Conservation (phyloP, 208 protist species). For the Leishmania tarentolae region DNA sequence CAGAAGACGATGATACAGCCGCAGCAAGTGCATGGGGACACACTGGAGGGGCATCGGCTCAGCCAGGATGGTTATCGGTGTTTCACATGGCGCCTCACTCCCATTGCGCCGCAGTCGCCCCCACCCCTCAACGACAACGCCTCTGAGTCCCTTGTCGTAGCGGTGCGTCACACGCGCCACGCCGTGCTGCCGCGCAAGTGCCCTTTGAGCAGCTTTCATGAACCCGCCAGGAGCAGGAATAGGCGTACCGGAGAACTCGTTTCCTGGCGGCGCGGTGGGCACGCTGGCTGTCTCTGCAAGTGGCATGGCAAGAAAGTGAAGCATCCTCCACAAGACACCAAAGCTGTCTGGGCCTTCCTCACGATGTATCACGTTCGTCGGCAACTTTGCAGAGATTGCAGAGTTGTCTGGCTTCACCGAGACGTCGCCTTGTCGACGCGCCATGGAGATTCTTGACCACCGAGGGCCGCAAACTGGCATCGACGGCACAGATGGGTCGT, state of each 20-base stretch:
- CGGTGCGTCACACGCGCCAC: constrained; percentile 1
- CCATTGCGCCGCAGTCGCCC: background rate
- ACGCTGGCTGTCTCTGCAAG: background rate
- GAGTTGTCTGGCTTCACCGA: background rate
- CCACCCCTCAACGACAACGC: constrained; percentile 13
- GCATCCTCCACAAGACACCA: constrained; percentile 7
- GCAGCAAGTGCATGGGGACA: constrained; percentile 6
- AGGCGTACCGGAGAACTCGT: background rate
- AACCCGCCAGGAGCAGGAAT: constrained; percentile 5
- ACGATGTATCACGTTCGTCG: constrained; percentile 1
- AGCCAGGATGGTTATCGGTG: background rate
- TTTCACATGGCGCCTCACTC: background rate
- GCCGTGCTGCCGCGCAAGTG: constrained; percentile 8
- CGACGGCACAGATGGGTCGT: background rate
- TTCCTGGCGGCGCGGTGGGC: background rate
- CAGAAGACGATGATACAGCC: background rate
- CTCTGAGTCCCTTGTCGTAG: constrained; percentile 1
- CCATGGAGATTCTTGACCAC: background rate
- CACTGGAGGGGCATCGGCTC: constrained; percentile 9
- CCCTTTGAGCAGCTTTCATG: background rate
- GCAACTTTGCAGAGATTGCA: background rate
- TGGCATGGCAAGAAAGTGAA: background rate
- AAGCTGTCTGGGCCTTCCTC: constrained; percentile 14
- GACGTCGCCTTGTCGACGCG: background rate
- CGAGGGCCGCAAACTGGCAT: background rate